Conservation (phyloP, 1,284 basidiomycete genomes). For the Chalciporus piperatoides region DNA sequence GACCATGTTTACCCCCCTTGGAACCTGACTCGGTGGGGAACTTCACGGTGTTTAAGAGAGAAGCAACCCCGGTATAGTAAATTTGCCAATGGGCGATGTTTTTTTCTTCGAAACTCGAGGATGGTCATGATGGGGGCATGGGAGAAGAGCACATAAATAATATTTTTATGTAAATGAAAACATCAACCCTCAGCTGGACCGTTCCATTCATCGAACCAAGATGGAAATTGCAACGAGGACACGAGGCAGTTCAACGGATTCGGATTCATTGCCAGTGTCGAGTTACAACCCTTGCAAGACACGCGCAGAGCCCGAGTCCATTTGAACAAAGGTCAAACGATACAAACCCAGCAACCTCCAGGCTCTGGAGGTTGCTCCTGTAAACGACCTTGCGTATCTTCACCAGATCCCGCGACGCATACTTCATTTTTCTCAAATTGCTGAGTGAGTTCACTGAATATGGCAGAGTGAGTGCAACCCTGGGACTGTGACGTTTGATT, state of each 20-base stretch:
- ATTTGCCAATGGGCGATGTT: not conserved
- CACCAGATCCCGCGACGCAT: not conserved
- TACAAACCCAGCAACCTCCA: not conserved
- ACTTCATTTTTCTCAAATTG: not conserved
- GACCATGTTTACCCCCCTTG: not conserved
- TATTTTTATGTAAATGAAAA: too few species aligned
- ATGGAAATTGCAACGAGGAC: constrained; percentile 19
- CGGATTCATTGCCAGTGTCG: constrained; percentile 3
- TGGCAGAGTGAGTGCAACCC: constrained; percentile 17
- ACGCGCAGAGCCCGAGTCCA: not conserved
- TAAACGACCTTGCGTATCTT: constrained; percentile 5
- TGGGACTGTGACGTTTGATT: not conserved
- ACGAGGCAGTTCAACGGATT: constrained; percentile 19
- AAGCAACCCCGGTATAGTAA: too few species aligned
- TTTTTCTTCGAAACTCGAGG: not conserved
- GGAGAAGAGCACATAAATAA: too few species aligned
- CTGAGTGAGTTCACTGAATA: constrained; percentile 6
- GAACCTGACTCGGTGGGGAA: too few species aligned
- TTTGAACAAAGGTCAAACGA: not conserved
- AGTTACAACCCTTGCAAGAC: not conserved
- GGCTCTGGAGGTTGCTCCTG: constrained; percentile 5
- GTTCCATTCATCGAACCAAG: not conserved
- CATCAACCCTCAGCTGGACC: not conserved
- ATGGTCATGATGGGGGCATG: not conserved
- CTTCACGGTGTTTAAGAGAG: not conserved